phyloP scores from a whole-genome alignment of 2,329 filamentous ascomycete species.

The Epichloe uncinata region DNA sequence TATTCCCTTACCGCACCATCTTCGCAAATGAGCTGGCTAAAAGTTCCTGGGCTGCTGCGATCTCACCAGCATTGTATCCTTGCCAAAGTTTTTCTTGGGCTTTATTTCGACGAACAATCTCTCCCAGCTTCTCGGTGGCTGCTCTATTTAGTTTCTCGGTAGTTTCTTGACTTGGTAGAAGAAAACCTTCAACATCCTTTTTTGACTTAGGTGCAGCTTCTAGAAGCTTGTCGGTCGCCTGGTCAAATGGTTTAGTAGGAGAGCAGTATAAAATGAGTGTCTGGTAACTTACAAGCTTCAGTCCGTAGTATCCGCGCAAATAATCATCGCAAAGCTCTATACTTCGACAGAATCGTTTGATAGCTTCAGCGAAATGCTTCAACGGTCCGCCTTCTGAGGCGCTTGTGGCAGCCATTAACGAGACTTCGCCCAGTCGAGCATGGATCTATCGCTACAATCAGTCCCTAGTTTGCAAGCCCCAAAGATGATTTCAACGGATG shows the following conservation, averaged over 20 bases:
- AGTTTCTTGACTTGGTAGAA: conserved; percentile 42
- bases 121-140: conserved; percentile 60
- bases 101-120: conserved; percentile 56
- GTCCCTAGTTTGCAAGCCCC: neutral
- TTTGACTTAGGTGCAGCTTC: conserved; percentile 28
- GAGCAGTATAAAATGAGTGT: neutral
- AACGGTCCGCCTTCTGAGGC: conserved; percentile 26
- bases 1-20: conserved; percentile 26
- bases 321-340: conserved; percentile 92
- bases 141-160: conserved; percentile 56
- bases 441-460: conserved; percentile 50
- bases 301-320: conserved; percentile 79
- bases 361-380: conserved; percentile 53
- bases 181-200: conserved; percentile 38
- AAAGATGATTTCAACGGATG: neutral
- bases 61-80: conserved; percentile 58
- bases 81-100: conserved; percentile 53
- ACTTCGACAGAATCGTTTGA: conserved; percentile 79
- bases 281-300: conserved; percentile 53
- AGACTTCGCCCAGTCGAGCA: conserved; percentile 71
- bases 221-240: conserved; percentile 40
- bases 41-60: conserved; percentile 57
- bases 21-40: conserved; percentile 39
- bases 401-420: conserved; percentile 53
- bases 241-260: conserved; percentile 5